Evolutionary conservation across 345 rosid genomes (phyloP).

Genomic region (Camelina laxa): DNA sequence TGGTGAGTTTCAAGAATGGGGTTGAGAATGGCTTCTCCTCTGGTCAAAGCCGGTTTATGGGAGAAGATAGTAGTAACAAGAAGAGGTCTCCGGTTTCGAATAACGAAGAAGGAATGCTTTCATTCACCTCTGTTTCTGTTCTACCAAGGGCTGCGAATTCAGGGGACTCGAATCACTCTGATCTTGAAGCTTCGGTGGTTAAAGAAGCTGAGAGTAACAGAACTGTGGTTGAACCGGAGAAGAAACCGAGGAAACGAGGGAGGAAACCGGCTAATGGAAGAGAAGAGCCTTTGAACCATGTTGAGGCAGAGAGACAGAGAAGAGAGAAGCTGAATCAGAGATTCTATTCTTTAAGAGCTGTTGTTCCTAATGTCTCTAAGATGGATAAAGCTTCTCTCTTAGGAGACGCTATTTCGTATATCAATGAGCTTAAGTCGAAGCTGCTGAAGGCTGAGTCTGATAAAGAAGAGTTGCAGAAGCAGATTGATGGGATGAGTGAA

Average conservation of each 20-base stretch:
- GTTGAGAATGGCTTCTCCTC: constrained; percentile 15
- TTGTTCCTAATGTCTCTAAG: constrained; percentile 93
- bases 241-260: constrained; percentile 84
- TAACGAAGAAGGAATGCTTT: constrained; percentile 81
- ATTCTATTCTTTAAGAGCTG: constrained; percentile 85
- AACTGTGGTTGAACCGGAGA: constrained; percentile 68
- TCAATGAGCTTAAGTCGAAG: constrained; percentile 80
- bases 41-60: constrained; percentile 33
- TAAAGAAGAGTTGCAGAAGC: constrained; percentile 68
- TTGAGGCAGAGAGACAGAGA: constrained; percentile 98
- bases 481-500: constrained; percentile 57
- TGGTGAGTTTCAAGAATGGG: neutral
- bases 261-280: constrained; percentile 94
- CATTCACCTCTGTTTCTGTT: constrained; percentile 69
- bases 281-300: constrained; percentile 96
- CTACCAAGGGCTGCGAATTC: constrained; percentile 57
- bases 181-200: constrained; percentile 77
- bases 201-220: constrained; percentile 70
- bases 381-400: constrained; percentile 98
- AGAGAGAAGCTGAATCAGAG: constrained; percentile 94
- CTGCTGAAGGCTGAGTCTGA: constrained; percentile 58
- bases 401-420: constrained; percentile 88
- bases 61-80: constrained; percentile 51
- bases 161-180: constrained; percentile 83
- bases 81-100: constrained; percentile 68